Evolutionary conservation across 495 filamentous ascomycete genomes (phyloP).

Genomic region (Copromyces sp.): DNA sequence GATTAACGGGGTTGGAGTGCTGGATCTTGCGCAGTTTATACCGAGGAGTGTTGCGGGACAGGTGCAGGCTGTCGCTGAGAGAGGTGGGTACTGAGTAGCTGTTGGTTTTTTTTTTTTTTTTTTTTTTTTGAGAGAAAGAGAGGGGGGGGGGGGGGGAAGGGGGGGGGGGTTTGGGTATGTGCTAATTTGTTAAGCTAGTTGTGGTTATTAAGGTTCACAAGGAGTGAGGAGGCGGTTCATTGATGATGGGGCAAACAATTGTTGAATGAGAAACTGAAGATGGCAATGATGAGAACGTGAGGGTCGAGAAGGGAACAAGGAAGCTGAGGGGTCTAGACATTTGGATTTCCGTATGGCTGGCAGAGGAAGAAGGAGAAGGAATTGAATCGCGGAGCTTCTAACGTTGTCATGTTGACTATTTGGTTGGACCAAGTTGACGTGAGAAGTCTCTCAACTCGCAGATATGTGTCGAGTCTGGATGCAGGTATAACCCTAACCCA

Average conservation of each 20-base stretch:
- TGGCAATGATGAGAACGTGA: too few species aligned
- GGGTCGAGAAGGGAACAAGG: not conserved
- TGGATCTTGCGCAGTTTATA: constrained; percentile 31
- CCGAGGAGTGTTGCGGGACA: constrained; percentile 24
- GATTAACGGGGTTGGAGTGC: constrained; percentile 25
- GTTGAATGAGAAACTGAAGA: too few species aligned
- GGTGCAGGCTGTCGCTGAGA: constrained; percentile 26
- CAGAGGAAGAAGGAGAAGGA: not conserved
- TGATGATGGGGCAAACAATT: too few species aligned
- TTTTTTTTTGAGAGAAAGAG: too few species aligned
- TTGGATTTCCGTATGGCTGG: not conserved
- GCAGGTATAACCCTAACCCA: not conserved
- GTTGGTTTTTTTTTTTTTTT: too few species aligned
- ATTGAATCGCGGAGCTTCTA: not conserved
- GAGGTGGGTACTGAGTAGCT: constrained; percentile 18
- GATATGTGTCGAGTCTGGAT: not conserved
- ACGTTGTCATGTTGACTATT: too few species aligned
- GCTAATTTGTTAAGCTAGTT: not conserved
- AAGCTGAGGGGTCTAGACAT: not conserved
- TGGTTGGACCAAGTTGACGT: not conserved
- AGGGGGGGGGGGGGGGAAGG: too few species aligned
- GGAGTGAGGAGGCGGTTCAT: too few species aligned
- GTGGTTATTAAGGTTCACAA: not conserved
- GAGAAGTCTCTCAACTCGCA: not conserved
- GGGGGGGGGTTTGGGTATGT: not conserved